Evolutionary conservation across 1,139 yeast species (phyloP).

Genomic region (Entelexis paramagnoliae): DNA sequence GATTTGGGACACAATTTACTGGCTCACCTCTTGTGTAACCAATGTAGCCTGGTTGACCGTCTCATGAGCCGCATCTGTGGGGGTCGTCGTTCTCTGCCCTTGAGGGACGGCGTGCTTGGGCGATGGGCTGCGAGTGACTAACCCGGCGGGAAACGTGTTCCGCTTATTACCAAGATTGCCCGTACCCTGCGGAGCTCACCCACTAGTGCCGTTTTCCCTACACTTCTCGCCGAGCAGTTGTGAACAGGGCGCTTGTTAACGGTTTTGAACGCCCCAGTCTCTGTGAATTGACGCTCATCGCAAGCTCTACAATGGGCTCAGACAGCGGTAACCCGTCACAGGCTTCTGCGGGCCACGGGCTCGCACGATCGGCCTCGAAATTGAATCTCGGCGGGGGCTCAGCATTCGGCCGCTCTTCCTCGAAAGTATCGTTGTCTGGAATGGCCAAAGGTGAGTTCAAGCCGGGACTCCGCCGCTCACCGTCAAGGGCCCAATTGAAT

Average conservation of each 20-base stretch:
- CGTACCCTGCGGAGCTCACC: neutral
- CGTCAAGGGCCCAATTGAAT: conserved; percentile 11
- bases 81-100: neutral
- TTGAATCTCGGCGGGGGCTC: conserved; percentile 1
- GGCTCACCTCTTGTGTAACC: too few relatives aligned
- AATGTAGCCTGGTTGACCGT: too few relatives aligned
- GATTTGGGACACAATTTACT: too few relatives aligned
- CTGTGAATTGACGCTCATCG: conserved; percentile 4
- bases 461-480: conserved; percentile 7
- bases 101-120: neutral
- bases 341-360: conserved; percentile 5
- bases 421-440: neutral
- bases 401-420: neutral
- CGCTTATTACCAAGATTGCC: conserved; percentile 4
- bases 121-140: neutral
- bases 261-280: neutral
- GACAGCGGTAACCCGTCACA: conserved; percentile 3
- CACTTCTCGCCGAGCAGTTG: conserved; percentile 1
- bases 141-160: conserved; percentile 2
- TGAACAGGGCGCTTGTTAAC: neutral
- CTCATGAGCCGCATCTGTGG: conserved; percentile 1
- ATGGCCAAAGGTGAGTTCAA: neutral
- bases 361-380: conserved; percentile 6
- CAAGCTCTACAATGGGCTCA: conserved; percentile 5
- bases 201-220: conserved; percentile 1